Evolutionary conservation across 2,329 filamentous ascomycete genomes (phyloP).

Genomic region (Cladosporium sp.): DNA sequence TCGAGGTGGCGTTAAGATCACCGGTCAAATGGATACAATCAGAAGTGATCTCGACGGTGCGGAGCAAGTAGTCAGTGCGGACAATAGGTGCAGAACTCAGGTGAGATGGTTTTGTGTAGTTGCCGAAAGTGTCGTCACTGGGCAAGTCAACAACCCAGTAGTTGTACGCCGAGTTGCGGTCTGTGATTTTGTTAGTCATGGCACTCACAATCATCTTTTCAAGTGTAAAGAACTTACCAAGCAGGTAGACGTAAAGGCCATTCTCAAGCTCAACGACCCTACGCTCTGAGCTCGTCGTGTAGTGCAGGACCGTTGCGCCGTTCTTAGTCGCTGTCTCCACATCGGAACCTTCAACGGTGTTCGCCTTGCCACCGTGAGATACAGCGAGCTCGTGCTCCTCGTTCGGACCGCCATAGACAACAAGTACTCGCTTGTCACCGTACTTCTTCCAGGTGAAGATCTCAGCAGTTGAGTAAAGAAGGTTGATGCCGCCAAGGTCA

Average conservation of each 20-base stretch:
- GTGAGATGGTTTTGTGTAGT: constrained; percentile 39
- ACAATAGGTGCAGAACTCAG: constrained; percentile 55
- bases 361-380: constrained; percentile 37
- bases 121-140: constrained; percentile 36
- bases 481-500: constrained; percentile 57
- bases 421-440: constrained; percentile 58
- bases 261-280: constrained; percentile 54
- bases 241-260: constrained; percentile 58
- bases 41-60: constrained; percentile 59
- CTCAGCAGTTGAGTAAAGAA: constrained; percentile 71
- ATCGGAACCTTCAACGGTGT: constrained; percentile 46
- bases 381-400: constrained; percentile 67
- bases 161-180: constrained; percentile 67
- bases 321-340: constrained; percentile 41
- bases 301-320: constrained; percentile 55
- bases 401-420: constrained; percentile 64
- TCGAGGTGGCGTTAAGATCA: constrained; percentile 70
- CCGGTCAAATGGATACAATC: constrained; percentile 64
- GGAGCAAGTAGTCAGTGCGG: constrained; percentile 65
- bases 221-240: constrained; percentile 44
- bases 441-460: constrained; percentile 71
- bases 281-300: constrained; percentile 57
- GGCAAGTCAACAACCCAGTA: constrained; percentile 66
- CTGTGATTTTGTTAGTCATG: constrained; percentile 38
- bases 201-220: not conserved